These are phyloP conservation scores for Pyrenula aspistea DNA, from an alignment of 495 filamentous ascomycete genomes.

Conservation along the genomic window DNA sequence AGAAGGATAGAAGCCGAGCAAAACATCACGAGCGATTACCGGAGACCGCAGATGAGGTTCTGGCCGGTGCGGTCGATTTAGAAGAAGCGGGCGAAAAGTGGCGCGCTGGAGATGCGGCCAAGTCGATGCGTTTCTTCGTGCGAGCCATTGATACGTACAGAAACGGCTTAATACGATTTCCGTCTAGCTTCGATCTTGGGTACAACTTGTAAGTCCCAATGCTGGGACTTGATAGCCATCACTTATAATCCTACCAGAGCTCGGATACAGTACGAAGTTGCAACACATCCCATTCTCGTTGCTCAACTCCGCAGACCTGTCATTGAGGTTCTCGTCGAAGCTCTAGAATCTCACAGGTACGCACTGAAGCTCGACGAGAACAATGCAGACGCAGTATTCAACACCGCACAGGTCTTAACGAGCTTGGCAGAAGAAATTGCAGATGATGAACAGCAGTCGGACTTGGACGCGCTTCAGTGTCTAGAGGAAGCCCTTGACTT, in stretches of 20 bases:
- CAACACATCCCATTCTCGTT: conserved; percentile 45
- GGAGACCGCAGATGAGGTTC: conserved; percentile 48
- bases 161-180: conserved; percentile 44
- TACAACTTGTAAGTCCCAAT: conserved; percentile 50
- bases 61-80: conserved; percentile 53
- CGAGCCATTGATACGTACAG: conserved; percentile 54
- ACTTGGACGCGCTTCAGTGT: conserved; percentile 24
- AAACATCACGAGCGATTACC: conserved; percentile 32
- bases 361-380: conserved; percentile 45
- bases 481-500: conserved; percentile 51
- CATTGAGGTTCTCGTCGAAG: conserved; percentile 37
- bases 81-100: conserved; percentile 66
- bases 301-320: conserved; percentile 38
- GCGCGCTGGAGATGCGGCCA: conserved; percentile 57
- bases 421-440: conserved; percentile 47
- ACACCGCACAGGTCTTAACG: conserved; percentile 54
- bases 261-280: conserved; percentile 52
- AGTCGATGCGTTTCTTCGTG: conserved; percentile 55
- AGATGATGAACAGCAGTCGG: conserved; percentile 31
- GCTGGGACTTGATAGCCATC: conserved; percentile 6
- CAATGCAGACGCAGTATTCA: conserved; percentile 56
- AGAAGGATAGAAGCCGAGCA: conserved; percentile 31
- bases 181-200: conserved; percentile 52
- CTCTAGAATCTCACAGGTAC: conserved; percentile 47
- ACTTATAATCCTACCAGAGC: conserved; percentile 27